Conservation (phyloP, 169 alveolate genomes). For the Plasmodium yoelii region DNA sequence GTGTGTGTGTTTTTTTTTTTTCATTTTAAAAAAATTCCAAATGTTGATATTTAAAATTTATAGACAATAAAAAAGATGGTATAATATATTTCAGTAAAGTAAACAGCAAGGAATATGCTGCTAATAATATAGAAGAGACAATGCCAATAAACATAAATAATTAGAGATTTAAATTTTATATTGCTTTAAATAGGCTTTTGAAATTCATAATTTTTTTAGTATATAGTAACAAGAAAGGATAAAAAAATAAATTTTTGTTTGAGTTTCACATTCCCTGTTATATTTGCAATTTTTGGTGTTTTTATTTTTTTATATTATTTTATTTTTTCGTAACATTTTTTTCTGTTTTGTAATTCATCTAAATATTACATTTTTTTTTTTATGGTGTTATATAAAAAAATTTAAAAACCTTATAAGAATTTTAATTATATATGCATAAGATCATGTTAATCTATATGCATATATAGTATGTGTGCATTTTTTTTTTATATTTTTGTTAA, state of each 20-base stretch:
- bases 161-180: neutral
- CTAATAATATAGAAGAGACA: constrained; percentile 39
- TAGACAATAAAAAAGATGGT: constrained; percentile 63
- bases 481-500: constrained; percentile 23
- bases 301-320: constrained; percentile 2
- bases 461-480: neutral
- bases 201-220: neutral
- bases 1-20: neutral
- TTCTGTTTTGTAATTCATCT: constrained; percentile 1
- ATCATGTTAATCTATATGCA: no score
- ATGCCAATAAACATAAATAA: constrained; percentile 33
- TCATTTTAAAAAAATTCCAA: neutral
- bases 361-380: no score
- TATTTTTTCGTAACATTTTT: constrained; percentile 2
- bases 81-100: constrained; percentile 51
- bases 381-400: no score
- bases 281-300: neutral
- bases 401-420: no score
- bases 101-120: constrained; percentile 26
- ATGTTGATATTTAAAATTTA: neutral
- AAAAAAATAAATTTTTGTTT: neutral
- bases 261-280: constrained; percentile 6
- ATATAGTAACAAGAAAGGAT: neutral
- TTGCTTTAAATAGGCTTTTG: neutral
- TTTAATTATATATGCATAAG: no score